These are phyloP conservation scores for Ailanthus altissimus DNA, from an alignment of 345 rosid genomes.

Conservation along the genomic window DNA sequence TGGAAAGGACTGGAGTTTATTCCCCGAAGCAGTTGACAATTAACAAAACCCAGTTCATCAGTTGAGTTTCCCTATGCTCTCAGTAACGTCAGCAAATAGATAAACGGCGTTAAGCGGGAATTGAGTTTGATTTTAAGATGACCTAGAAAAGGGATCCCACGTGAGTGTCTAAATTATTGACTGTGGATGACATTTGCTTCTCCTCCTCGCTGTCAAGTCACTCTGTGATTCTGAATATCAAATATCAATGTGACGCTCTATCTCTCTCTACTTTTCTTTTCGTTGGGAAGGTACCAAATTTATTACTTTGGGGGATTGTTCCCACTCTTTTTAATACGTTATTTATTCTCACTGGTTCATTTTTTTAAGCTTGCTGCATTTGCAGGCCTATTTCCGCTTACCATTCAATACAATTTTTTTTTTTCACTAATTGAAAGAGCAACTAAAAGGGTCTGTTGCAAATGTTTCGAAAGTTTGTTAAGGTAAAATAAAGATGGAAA, in stretches of 20 bases:
- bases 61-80: background rate
- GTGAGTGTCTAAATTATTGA: constrained; percentile 31
- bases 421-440: no score
- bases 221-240: background rate
- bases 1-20: background rate
- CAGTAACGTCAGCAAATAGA: constrained; percentile 18
- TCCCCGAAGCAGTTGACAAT: constrained; percentile 34
- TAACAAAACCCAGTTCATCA: background rate
- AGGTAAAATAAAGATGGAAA: no score
- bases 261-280: no score
- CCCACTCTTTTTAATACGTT: constrained; percentile 17
- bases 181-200: constrained; percentile 10
- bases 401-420: background rate
- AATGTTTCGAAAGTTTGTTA: no score
- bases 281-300: constrained; percentile 34
- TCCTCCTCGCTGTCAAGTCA: constrained; percentile 3
- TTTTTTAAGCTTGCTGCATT: background rate
- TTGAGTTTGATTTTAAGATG: background rate
- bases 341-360: background rate
- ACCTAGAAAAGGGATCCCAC: constrained; percentile 23
- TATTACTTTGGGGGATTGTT: background rate
- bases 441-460: no score
- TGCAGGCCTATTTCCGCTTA: background rate
- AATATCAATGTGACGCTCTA: background rate
- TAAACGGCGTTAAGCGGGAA: constrained; percentile 10